Percentiles rank a stretch among this genome's conserved stretches.
Evolutionary conservation across 192 early-diverging fungal genomes (phyloP).

Genomic region (Haplosporangium gracile): DNA sequence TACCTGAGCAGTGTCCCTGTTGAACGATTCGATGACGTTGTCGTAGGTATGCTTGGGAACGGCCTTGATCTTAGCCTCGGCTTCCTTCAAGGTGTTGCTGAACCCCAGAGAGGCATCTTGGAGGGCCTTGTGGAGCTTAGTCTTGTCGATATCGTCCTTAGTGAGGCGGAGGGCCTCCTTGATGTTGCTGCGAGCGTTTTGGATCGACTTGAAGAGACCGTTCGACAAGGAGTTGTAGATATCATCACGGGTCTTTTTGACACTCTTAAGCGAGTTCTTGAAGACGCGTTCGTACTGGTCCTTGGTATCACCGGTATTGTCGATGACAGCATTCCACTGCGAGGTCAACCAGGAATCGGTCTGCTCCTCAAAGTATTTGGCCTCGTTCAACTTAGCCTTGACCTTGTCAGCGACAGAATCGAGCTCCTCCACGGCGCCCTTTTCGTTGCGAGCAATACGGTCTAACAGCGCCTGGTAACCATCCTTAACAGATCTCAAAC

Average conservation of each 20-base stretch:
- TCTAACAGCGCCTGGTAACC: conserved; percentile 34
- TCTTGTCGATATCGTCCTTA: conserved; percentile 32
- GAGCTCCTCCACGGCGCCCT: conserved; percentile 33
- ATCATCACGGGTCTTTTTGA: conserved; percentile 32
- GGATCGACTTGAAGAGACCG: conserved; percentile 25
- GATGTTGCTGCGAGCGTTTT: conserved; percentile 21
- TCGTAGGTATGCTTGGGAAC: conserved; percentile 45
- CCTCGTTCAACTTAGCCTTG: conserved; percentile 41
- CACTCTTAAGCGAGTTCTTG: conserved; percentile 29
- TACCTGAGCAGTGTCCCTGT: conserved; percentile 36
- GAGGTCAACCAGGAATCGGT: conserved; percentile 41
- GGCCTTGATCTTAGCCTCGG: conserved; percentile 47
- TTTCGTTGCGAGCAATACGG: conserved; percentile 24
- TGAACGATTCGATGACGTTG: conserved; percentile 29
- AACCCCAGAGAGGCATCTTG: conserved; percentile 32
- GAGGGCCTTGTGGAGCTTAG: conserved; percentile 23
- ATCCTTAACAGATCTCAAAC: conserved; percentile 34
- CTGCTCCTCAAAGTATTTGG: conserved; percentile 53
- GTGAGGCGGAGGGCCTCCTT: conserved; percentile 9
- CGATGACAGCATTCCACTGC: conserved; percentile 46
- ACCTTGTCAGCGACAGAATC: conserved; percentile 30
- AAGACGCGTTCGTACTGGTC: conserved; percentile 37
- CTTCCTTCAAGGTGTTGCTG: conserved; percentile 18
- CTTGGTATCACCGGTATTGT: conserved; percentile 41
- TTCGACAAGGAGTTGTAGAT: conserved; percentile 24